phyloP scores from a whole-genome alignment of 1,139 yeast genomes.

The Eremothecium cymbalariae region DNA sequence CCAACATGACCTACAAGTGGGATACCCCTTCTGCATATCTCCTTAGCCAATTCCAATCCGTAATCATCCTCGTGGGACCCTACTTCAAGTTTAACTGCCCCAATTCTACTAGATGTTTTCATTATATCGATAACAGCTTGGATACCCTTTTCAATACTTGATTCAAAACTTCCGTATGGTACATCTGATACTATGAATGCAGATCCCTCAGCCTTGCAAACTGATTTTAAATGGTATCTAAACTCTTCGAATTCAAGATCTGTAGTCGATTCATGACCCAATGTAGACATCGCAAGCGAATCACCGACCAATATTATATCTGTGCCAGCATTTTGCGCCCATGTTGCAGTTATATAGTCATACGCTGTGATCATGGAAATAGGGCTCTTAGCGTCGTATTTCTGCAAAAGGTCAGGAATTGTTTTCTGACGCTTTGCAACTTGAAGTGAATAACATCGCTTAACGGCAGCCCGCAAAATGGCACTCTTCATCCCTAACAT shows the following conservation, averaged over 20 bases:
- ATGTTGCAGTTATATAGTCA: constrained; percentile 68
- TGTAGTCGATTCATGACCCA: constrained; percentile 74
- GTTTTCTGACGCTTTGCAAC: constrained; percentile 14
- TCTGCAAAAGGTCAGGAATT: constrained; percentile 19
- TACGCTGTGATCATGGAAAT: constrained; percentile 79
- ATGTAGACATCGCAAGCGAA: constrained; percentile 83
- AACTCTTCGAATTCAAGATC: constrained; percentile 66
- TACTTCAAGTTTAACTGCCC: constrained; percentile 85
- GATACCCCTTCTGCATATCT: constrained; percentile 48
- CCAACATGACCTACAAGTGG: constrained; percentile 94
- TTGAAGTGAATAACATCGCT: constrained; percentile 14
- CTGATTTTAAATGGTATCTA: constrained; percentile 67
- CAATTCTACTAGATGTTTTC: constrained; percentile 54
- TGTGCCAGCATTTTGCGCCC: constrained; percentile 60
- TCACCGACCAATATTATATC: constrained; percentile 83
- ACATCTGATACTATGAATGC: constrained; percentile 78
- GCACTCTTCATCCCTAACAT: too few species aligned
- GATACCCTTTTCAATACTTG: constrained; percentile 55
- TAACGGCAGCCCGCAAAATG: background rate
- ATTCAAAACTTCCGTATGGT: constrained; percentile 83
- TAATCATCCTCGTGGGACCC: constrained; percentile 46
- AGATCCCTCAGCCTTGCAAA: constrained; percentile 55
- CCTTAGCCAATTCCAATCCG: constrained; percentile 20
- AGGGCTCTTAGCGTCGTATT: constrained; percentile 18
- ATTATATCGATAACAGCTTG: constrained; percentile 55